These are phyloP conservation scores for Scheffersomyces quercinus DNA, from an alignment of 1,139 yeast genomes.

Conservation along the genomic window DNA sequence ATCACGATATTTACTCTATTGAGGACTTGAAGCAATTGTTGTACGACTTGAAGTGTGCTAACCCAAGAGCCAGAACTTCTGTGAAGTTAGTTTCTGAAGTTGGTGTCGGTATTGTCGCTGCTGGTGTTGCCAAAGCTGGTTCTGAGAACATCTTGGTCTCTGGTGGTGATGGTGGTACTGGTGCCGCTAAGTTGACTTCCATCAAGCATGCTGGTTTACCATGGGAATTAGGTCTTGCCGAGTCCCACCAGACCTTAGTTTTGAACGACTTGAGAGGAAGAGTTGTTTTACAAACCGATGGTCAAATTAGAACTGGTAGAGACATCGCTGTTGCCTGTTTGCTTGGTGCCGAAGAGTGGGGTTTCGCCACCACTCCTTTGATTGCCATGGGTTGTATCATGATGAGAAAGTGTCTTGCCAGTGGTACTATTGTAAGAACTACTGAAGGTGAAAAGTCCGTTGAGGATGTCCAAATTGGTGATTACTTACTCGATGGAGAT, in stretches of 20 bases:
- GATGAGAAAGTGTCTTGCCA: slow-evolving; percentile 73
- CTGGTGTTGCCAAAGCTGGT: slow-evolving; percentile 99
- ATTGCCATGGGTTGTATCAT: slow-evolving; percentile 97
- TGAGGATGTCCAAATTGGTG: slow-evolving; percentile 1
- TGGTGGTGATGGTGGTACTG: slow-evolving; percentile 99
- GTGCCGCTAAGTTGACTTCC: slow-evolving; percentile 98
- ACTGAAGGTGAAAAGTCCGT: slow-evolving; percentile 1
- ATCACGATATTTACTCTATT: slow-evolving; percentile 96
- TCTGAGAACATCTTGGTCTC: slow-evolving; percentile 94
- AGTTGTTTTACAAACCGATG: slow-evolving; percentile 94
- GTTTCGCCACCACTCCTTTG: slow-evolving; percentile 95
- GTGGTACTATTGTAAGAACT: slow-evolving; percentile 2
- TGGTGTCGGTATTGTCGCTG: slow-evolving; percentile 98
- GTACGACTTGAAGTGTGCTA: slow-evolving; percentile 93
- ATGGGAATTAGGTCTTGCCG: slow-evolving; percentile 98
- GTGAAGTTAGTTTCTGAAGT: slow-evolving; percentile 96
- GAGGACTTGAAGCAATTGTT: slow-evolving; percentile 97
- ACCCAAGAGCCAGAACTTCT: slow-evolving; percentile 95
- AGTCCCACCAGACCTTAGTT: slow-evolving; percentile 95
- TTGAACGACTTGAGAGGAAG: slow-evolving; percentile 94
- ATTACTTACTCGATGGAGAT: slow-evolving; percentile 1
- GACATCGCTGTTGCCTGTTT: slow-evolving; percentile 95
- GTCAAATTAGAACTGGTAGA: slow-evolving; percentile 94
- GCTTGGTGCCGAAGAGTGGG: slow-evolving; percentile 98
- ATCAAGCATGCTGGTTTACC: slow-evolving; percentile 97